These are phyloP conservation scores for Cyberlindnera xishuangbannaensis DNA, from an alignment of 805 yeast genomes.

Conservation along the genomic window DNA sequence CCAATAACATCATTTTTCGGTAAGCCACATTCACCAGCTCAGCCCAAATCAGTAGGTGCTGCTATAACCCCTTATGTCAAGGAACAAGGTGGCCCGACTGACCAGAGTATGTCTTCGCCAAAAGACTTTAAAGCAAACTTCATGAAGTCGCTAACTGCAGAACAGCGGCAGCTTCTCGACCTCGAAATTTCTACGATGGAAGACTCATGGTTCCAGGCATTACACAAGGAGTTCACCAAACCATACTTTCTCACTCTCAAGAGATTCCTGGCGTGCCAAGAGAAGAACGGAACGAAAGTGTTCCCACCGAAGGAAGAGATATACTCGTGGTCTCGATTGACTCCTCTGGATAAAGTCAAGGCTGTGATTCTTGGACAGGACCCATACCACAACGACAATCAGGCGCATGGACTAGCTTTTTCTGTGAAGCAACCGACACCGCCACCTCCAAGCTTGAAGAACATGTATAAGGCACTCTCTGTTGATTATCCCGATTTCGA, in stretches of 20 bases:
- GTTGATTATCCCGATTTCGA: slow-evolving; percentile 70
- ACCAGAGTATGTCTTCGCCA: too few species aligned
- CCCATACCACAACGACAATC: slow-evolving; percentile 89
- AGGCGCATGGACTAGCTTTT: slow-evolving; percentile 96
- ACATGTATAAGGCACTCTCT: slow-evolving; percentile 75
- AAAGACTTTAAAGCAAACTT: slow-evolving; percentile 13
- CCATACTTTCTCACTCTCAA: slow-evolving; percentile 80
- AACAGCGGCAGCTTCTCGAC: slow-evolving; percentile 44
- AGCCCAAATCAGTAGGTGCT: too few species aligned
- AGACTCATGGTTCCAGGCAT: slow-evolving; percentile 67
- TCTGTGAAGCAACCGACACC: slow-evolving; percentile 80
- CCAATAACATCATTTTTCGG: too few species aligned
- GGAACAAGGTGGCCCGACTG: too few species aligned
- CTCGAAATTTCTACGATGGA: slow-evolving; percentile 70
- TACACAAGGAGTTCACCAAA: slow-evolving; percentile 70
- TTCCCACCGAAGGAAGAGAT: slow-evolving; percentile 77
- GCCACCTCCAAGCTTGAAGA: slow-evolving; percentile 83
- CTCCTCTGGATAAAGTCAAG: slow-evolving; percentile 68
- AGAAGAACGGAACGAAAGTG: slow-evolving; percentile 41
- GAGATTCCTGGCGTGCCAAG: slow-evolving; percentile 48
- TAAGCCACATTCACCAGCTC: too few species aligned
- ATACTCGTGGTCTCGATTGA: slow-evolving; percentile 87
- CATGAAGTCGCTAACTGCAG: slow-evolving; percentile 23
- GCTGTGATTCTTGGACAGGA: slow-evolving; percentile 92
- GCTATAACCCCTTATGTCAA: too few species aligned